phyloP scores from a whole-genome alignment of 805 yeast genomes.

The Torulaspora microellipsoides region DNA sequence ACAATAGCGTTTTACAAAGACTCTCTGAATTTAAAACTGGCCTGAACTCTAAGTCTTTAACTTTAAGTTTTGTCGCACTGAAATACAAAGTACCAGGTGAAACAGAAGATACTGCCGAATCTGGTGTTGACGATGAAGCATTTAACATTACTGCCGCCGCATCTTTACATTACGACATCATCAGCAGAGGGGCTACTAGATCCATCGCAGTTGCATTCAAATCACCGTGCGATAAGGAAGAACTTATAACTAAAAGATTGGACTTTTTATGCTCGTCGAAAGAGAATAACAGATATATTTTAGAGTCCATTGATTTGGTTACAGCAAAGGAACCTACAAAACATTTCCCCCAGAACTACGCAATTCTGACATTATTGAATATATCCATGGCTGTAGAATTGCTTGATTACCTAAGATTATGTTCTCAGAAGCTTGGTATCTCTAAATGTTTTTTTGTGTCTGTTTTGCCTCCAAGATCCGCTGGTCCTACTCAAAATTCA shows the following conservation, averaged over 20 bases:
- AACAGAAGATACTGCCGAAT: slow-evolving; percentile 12
- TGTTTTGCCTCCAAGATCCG: slow-evolving; percentile 4
- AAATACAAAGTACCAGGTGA: slow-evolving; percentile 33
- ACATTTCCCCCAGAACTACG: slow-evolving; percentile 21
- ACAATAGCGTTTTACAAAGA: slow-evolving; percentile 36
- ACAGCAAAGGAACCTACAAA: slow-evolving; percentile 16
- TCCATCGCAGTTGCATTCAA: slow-evolving; percentile 24
- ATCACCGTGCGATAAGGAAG: slow-evolving; percentile 7
- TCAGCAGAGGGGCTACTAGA: slow-evolving; percentile 29
- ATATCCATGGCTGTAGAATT: slow-evolving; percentile 29
- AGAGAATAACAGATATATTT: slow-evolving; percentile 24
- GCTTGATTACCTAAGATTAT: slow-evolving; percentile 17
- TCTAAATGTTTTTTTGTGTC: slow-evolving; percentile 19
- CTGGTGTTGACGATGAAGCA: slow-evolving; percentile 22
- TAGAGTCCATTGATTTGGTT: slow-evolving; percentile 26
- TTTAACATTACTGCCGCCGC: slow-evolving; percentile 10
- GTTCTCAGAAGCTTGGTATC: slow-evolving; percentile 7
- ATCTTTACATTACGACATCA: slow-evolving; percentile 18
- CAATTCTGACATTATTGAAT: slow-evolving; percentile 25
- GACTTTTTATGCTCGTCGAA: slow-evolving; percentile 10
- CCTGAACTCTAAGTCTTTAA: slow-evolving; percentile 38
- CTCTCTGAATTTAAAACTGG: slow-evolving; percentile 35
- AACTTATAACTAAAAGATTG: slow-evolving; percentile 14
- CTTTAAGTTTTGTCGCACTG: slow-evolving; percentile 34
- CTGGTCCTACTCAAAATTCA: slow-evolving; percentile 4